A percentile compares a stretch with the other conserved stretches of the same genome.
These are phyloP conservation scores for Xylariaceae sp. DNA, from an alignment of 2,329 filamentous ascomycete species.

Conservation along the genomic window DNA sequence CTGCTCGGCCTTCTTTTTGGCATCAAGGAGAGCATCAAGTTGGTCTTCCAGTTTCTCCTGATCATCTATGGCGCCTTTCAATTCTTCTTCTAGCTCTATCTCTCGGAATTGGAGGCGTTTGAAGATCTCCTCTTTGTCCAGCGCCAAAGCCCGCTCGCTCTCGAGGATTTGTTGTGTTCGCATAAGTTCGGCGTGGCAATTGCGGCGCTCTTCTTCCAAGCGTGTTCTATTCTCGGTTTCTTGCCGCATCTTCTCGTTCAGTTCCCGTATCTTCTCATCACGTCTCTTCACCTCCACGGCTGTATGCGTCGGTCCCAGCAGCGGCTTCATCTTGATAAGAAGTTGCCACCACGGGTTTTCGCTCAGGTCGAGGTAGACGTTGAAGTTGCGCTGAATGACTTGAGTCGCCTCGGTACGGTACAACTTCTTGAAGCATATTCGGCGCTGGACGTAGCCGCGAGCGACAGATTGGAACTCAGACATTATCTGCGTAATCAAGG, in stretches of 20 bases:
- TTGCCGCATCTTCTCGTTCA: conserved; percentile 76
- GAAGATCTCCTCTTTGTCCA: conserved; percentile 99
- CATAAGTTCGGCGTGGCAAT: conserved; percentile 80
- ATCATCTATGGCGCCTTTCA: conserved; percentile 86
- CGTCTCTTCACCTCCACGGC: conserved; percentile 91
- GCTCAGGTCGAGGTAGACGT: conserved; percentile 82
- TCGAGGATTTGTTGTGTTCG: conserved; percentile 91
- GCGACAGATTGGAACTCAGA: conserved; percentile 87
- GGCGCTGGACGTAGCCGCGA: conserved; percentile 80
- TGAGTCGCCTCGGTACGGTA: conserved; percentile 92
- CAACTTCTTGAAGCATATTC: conserved; percentile 84
- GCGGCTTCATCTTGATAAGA: conserved; percentile 88
- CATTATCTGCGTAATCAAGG: conserved; percentile 91
- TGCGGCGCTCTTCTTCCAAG: conserved; percentile 85
- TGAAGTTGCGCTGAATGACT: conserved; percentile 92
- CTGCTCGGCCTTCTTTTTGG: conserved; percentile 82
- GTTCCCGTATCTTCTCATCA: conserved; percentile 84
- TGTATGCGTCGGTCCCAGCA: conserved; percentile 86
- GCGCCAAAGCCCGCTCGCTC: conserved; percentile 86
- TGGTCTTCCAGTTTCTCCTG: conserved; percentile 93
- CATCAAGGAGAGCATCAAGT: conserved; percentile 78
- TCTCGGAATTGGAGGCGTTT: conserved; percentile 92
- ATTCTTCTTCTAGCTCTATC: conserved; percentile 84
- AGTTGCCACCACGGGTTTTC: conserved; percentile 97
- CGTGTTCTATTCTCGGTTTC: conserved; percentile 70